phyloP scores from a whole-genome alignment of 306 rosid species.

The Rosa rugosa region DNA sequence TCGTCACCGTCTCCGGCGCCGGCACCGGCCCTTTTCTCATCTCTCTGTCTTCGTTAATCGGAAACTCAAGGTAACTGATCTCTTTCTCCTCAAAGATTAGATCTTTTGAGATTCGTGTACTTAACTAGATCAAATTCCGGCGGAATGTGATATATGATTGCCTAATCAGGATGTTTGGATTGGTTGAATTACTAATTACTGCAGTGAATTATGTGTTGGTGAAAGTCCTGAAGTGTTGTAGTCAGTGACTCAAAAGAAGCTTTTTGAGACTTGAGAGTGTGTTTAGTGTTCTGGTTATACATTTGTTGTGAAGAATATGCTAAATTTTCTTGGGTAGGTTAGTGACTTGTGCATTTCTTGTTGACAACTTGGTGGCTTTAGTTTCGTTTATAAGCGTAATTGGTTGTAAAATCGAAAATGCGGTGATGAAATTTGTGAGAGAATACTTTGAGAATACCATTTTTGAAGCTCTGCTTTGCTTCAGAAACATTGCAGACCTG shows the following conservation, averaged over 20 bases:
- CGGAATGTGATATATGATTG: background rate
- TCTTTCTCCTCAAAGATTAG: background rate
- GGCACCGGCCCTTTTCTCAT: conserved; percentile 2
- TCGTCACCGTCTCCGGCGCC: background rate
- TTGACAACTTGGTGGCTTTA: background rate
- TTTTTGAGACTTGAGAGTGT: background rate
- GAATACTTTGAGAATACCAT: background rate
- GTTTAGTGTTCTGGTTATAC: background rate
- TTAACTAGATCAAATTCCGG: background rate
- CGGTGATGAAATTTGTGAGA: background rate
- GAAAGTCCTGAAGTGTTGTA: background rate
- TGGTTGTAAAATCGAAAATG: background rate
- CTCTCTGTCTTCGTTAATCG: background rate
- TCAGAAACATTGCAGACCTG: background rate
- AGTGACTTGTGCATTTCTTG: background rate
- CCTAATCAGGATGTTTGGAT: background rate
- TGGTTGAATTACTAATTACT: background rate
- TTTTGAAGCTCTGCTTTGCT: background rate
- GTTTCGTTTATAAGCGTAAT: background rate
- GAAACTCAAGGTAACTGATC: background rate
- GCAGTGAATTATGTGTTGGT: background rate
- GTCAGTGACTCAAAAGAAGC: background rate
- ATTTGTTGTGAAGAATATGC: background rate
- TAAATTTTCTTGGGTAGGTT: background rate
- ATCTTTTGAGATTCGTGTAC: background rate